A percentile compares a stretch with the other conserved stretches of the same genome.
phyloP scores from a whole-genome alignment of 2,329 filamentous ascomycete species.

The Botrytis fragariae region DNA sequence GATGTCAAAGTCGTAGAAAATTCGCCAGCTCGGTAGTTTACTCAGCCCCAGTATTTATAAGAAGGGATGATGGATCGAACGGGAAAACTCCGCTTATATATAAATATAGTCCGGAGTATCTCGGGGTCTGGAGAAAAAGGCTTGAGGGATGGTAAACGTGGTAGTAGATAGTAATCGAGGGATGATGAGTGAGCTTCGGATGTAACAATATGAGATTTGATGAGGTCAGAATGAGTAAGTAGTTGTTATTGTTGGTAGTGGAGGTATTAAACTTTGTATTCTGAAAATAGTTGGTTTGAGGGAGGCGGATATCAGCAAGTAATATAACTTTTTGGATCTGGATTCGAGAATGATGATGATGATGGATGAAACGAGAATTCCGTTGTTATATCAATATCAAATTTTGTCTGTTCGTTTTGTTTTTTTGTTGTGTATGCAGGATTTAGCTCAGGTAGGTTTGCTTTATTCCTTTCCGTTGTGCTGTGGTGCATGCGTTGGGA shows the following conservation, averaged over 20 bases:
- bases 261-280: background rate
- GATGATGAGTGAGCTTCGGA: slow-evolving; percentile 9
- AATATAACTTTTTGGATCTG: slow-evolving; percentile 3
- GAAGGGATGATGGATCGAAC: background rate
- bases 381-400: slow-evolving; percentile 12
- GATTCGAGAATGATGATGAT: background rate
- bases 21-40: slow-evolving; percentile 10
- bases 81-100: slow-evolving; percentile 9
- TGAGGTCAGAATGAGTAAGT: slow-evolving; percentile 10
- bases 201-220: slow-evolving; percentile 9
- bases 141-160: background rate
- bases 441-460: background rate
- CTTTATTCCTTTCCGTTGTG: slow-evolving; percentile 11
- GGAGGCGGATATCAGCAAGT: slow-evolving; percentile 6
- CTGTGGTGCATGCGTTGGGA: slow-evolving; percentile 13
- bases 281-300: slow-evolving; percentile 5
- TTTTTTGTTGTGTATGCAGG: slow-evolving; percentile 3
- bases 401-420: background rate
- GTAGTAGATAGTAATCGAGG: background rate
- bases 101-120: slow-evolving; percentile 15
- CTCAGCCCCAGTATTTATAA: background rate
- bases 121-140: slow-evolving; percentile 14
- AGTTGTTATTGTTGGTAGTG: background rate
- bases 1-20: slow-evolving; percentile 1
- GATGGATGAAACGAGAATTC: slow-evolving; percentile 8